Evolutionary conservation across 495 filamentous ascomycete species (phyloP).

Genomic region (Hyaloscypha bicolor): DNA sequence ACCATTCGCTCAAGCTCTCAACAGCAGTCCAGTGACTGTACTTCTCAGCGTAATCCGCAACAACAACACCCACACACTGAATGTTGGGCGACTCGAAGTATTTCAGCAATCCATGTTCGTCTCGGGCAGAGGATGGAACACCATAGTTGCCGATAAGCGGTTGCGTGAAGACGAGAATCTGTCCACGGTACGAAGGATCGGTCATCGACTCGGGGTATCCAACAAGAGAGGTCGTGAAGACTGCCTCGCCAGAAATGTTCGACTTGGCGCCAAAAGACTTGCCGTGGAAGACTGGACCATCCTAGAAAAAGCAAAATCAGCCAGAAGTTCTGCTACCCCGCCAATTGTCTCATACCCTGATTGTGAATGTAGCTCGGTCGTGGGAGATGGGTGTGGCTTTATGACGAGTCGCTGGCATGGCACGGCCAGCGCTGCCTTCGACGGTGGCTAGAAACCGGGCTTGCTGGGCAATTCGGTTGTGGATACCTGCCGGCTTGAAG

Average conservation of each 20-base stretch:
- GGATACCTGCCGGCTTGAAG: constrained; percentile 46
- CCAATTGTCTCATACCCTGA: constrained; percentile 60
- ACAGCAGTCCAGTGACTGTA: constrained; percentile 99
- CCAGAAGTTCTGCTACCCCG: constrained; percentile 10
- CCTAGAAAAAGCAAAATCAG: constrained; percentile 43
- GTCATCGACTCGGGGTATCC: constrained; percentile 98
- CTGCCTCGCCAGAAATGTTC: constrained; percentile 92
- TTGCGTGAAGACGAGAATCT: constrained; percentile 97
- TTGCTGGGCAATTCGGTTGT: constrained; percentile 42
- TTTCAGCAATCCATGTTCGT: constrained; percentile 77
- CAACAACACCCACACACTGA: constrained; percentile 93
- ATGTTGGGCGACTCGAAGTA: constrained; percentile 98
- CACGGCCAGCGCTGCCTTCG: constrained; percentile 65
- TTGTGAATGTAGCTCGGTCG: constrained; percentile 91
- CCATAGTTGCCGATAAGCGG: constrained; percentile 99
- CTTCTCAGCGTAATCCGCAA: constrained; percentile 87
- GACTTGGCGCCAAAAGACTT: constrained; percentile 90
- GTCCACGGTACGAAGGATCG: constrained; percentile 97
- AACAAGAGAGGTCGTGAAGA: constrained; percentile 92
- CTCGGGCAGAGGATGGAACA: constrained; percentile 76
- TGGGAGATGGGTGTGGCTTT: constrained; percentile 60
- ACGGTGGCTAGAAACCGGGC: constrained; percentile 71
- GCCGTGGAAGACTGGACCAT: constrained; percentile 90
- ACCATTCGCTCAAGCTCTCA: constrained; percentile 91
- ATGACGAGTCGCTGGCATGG: constrained; percentile 44